Conservation (phyloP, 2,329 filamentous ascomycete genomes). For the Penicillium griseofulvum region DNA sequence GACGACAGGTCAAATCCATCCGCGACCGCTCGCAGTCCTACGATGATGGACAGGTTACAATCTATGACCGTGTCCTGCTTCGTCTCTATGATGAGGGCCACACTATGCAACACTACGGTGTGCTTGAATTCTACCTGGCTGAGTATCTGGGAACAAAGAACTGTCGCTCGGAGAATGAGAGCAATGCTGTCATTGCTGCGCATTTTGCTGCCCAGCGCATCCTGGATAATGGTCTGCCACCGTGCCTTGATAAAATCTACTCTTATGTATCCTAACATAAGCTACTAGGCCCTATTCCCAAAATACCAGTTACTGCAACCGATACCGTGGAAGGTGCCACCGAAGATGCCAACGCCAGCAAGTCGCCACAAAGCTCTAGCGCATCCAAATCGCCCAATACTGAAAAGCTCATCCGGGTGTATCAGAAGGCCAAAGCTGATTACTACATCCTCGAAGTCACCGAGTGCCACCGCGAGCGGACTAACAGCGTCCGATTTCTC, state of each 20-base stretch:
- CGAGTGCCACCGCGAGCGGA: constrained; percentile 24
- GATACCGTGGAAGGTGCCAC: background rate
- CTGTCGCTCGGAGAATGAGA: constrained; percentile 13
- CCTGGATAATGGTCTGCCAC: constrained; percentile 17
- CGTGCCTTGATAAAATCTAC: background rate
- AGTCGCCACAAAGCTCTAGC: background rate
- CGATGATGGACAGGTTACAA: constrained; percentile 38
- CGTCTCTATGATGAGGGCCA: constrained; percentile 34
- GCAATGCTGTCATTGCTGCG: constrained; percentile 27
- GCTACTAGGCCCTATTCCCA: background rate
- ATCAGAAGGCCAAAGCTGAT: constrained; percentile 38
- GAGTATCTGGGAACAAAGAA: constrained; percentile 38
- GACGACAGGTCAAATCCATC: constrained; percentile 36
- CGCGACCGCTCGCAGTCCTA: constrained; percentile 34
- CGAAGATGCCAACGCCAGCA: background rate
- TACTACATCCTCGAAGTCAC: constrained; percentile 26
- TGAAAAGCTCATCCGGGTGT: constrained; percentile 30
- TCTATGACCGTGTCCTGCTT: constrained; percentile 43
- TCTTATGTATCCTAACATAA: background rate
- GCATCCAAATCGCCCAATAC: constrained; percentile 8
- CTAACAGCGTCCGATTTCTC: constrained; percentile 39
- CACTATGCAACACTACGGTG: constrained; percentile 29
- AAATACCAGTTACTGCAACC: background rate
- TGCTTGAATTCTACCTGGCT: constrained; percentile 39
- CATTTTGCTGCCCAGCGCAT: constrained; percentile 28